Base-by-base conservation (phyloP, 768 basidiomycete species). In the Krasilnikovozyma curviuscula region DNA sequence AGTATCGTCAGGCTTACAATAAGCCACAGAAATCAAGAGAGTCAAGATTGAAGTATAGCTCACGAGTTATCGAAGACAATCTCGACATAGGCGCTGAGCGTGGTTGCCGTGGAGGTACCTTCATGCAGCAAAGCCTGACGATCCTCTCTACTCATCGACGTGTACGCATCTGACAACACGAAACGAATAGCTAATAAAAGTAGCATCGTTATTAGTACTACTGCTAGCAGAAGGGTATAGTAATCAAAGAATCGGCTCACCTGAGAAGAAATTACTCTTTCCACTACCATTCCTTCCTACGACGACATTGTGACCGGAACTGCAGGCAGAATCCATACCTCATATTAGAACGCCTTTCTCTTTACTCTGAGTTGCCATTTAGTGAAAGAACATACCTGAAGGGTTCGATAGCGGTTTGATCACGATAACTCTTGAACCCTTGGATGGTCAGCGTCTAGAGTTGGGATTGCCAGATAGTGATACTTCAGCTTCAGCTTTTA, bases 231-330 rank as follows among this genome's bases (percentile, higher is more conserved):
- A 31, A 23, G 34, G 16, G 10, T 25, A 35, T 37, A 24, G 28
- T 24, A 7, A 5, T n/a, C 16, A 3, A 7, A 24, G 34, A 23
- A 19, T 34, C 21, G 16, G 14, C 78, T 55, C 44, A 81, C 84
- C 88, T 31, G 83, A 79, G 65, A 98, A 98, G 72, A 98, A 97
- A 64, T 97, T 98, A 59, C 83, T 88, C 71, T 98, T 98, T 43
- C 93, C 93, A 6, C 83, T 85, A 12, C 93, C 93, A 73, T 98
- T 97, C 35, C 93, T 69, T 13, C 93, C 91, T 7, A 97, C 89
- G 8, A 97, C 86, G 10, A 97, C 88, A 66, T 97, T 97, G 62
- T 93, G 86, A 41, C 72, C 77, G 1, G 88, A 77, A 19, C 67
- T 67, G 50, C 21, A 29, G 1, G 21, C 7, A 40, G 3, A 10